Evolutionary conservation across 768 basidiomycete genomes (phyloP), one percentile per base, ranked within the genome.

Genomic region (Phanerochaete carnosa): DNA sequence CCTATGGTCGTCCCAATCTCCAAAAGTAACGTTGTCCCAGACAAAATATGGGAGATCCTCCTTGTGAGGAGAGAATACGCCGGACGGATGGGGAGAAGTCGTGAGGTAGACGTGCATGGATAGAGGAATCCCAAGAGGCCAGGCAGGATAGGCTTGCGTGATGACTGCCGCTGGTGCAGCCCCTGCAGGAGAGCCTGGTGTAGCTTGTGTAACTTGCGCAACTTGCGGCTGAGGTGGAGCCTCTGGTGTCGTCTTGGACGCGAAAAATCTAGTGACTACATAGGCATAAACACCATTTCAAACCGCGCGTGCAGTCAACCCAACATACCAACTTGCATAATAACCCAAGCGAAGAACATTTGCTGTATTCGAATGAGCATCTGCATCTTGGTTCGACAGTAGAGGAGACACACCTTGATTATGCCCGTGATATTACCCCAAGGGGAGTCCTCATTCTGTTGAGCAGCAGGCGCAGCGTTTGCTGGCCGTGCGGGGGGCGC

Each of bases 1-100:
- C 60, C 88, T 73, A 39, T 78, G 71, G 45, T 92, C 87, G 45
- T 79, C 81, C 81, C 84, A 94, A 67, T 92, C 83, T 39, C 92
- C 92, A 59, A 86, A 91, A 0, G 83, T 86, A 50, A 94, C 83
- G 66, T 92, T 86, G 32, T 84, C 74, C 92, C 92, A 94, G 22
- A 86, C 78, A 62, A 92, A 87, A 62, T 80, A 79, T 6, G 90
- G 90, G 37, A 93, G 74, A 37, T 76, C 74, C 53, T 83, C 73
- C 58, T 77, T 80, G 47, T 80, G 82, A 5, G 25, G 22, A 13
- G 79, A 75, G 74, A 90, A 90, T 8, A 87, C 79, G 65, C 88
- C 83, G 29, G 25, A 22, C 7, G 79, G 82, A 5, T 70, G 76
- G 1, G 84, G 85, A 1, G 85, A 85, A 0, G 88, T 89, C 22